Percentiles rank a stretch among this genome's conserved stretches.
These are phyloP conservation scores for Vanilla planifolia DNA, from an alignment of 106 monocot genomes.

Conservation along the genomic window DNA sequence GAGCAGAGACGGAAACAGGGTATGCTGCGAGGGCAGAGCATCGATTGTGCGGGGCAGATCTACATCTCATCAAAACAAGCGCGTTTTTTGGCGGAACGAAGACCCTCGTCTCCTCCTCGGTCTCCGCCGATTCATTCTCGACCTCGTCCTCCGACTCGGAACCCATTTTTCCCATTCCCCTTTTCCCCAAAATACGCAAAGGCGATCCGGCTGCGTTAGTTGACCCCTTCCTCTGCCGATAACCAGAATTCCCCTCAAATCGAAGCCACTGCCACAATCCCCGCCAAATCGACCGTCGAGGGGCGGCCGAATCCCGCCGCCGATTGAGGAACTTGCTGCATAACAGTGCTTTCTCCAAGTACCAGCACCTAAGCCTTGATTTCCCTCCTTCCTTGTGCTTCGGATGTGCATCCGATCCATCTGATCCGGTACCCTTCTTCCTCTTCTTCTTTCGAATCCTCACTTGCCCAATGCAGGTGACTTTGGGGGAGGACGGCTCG, in stretches of 20 bases:
- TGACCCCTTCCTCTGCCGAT: neutral
- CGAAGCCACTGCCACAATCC: slow-evolving; percentile 3
- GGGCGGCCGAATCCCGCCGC: slow-evolving; percentile 9
- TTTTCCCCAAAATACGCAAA: neutral
- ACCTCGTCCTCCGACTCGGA: neutral
- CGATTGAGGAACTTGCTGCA: too few species aligned
- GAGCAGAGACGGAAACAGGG: neutral
- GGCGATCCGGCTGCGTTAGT: neutral
- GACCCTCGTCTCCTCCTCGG: slow-evolving; percentile 18
- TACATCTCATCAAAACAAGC: slow-evolving; percentile 77
- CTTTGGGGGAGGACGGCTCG: slow-evolving; percentile 79
- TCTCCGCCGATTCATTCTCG: slow-evolving; percentile 12
- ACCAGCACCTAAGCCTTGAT: too few species aligned
- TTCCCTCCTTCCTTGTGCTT: too few species aligned
- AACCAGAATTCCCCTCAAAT: neutral
- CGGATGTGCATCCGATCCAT: neutral
- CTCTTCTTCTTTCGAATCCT: slow-evolving; percentile 31
- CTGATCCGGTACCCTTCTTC: slow-evolving; percentile 20
- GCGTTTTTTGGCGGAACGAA: slow-evolving; percentile 83
- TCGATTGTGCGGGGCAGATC: slow-evolving; percentile 73
- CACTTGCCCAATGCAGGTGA: slow-evolving; percentile 92
- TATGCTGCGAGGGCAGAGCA: slow-evolving; percentile 19
- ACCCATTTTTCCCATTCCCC: neutral
- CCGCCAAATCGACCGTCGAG: neutral
- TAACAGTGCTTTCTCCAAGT: too few species aligned